Percentiles rank a stretch among this genome's conserved stretches.
Evolutionary conservation across 805 yeast genomes (phyloP).

Genomic region (Lipomyces orientalis): DNA sequence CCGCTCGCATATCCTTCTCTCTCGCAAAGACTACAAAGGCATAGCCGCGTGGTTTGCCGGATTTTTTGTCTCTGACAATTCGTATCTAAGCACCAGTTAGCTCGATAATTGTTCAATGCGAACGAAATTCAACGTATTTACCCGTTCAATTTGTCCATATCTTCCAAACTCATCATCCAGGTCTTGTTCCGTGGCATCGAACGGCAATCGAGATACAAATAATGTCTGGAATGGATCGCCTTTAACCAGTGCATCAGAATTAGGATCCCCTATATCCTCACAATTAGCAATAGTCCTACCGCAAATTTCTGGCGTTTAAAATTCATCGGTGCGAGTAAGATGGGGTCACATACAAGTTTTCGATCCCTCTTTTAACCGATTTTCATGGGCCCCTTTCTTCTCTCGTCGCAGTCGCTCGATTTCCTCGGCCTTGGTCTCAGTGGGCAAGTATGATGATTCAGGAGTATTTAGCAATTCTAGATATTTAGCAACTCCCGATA

Average conservation of each 20-base stretch:
- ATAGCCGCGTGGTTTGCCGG: constrained; percentile 74
- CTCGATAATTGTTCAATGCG: not conserved
- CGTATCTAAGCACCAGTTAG: constrained; percentile 46
- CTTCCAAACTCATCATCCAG: constrained; percentile 63
- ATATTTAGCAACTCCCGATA: constrained; percentile 54
- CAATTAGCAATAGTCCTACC: not conserved
- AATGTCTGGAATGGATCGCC: constrained; percentile 82
- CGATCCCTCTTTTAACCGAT: constrained; percentile 48
- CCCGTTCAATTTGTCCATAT: constrained; percentile 73
- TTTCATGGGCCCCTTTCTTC: constrained; percentile 42
- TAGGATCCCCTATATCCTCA: constrained; percentile 56
- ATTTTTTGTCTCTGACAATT: constrained; percentile 59
- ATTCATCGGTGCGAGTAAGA: not conserved
- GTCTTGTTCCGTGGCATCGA: constrained; percentile 68
- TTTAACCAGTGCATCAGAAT: constrained; percentile 58
- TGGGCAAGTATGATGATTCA: constrained; percentile 41
- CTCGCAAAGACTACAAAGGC: constrained; percentile 77
- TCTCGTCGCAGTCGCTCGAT: constrained; percentile 39
- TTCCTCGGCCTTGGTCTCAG: constrained; percentile 46
- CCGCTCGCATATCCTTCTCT: constrained; percentile 64
- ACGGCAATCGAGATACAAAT: constrained; percentile 76
- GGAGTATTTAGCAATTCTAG: constrained; percentile 43
- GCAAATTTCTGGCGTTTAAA: not conserved
- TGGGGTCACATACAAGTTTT: constrained; percentile 38
- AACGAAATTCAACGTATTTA: constrained; percentile 35